Base-by-base conservation (phyloP, 371 early-diverging fungal species). In the Mortierella sp. region DNA sequence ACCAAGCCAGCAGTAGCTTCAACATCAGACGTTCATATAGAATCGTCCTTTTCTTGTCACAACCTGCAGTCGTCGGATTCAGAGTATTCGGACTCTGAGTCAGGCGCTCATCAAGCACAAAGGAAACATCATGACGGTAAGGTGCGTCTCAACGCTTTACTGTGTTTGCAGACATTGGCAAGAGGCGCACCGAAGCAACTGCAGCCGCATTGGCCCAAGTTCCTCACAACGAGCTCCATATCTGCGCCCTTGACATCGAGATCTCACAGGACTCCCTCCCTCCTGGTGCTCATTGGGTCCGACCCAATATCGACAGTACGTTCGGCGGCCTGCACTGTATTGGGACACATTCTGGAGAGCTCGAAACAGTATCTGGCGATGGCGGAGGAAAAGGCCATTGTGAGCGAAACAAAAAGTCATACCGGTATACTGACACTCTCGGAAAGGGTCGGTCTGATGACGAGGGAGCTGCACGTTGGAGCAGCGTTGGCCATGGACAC, bases 201-300 rank as follows among this genome's bases (percentile, higher is more conserved):
- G 24, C 76, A 75, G 31, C 76, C 76, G 4, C 76, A 75, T 43
- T 75, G 76, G 76, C 61, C 64, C 19, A 75, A 75, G 32, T 75
- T 68, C 21, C 39, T 75, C 21, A 68, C n/a, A n/a, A n/a, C 69
- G 11, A 60, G 42, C 27, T 75, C 76, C 23, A 52, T 23, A 12
- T 54, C 60, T 21, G 39, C 56, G 4, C 63, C 60, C 8, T 52
- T 60, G 44, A 30, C 23, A 14, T 34, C 56, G 6, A 64, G 54
- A 6, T 26, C 60, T 4, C 30, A 60, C 49, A 68, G 56, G 42
- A 34, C 76, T 9, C 70, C 76, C 0, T 75, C 76, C 8, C 56
- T 75, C 15, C 21, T 75, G 12, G 49, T 56, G 1, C 27, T 75
- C 30, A 64, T 68, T 17, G 69, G 64, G 4, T 64, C 61, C 21